These are phyloP conservation scores for Exobasidium cylindrosporum DNA, from an alignment of 1,284 basidiomycete genomes.

Conservation along the genomic window DNA sequence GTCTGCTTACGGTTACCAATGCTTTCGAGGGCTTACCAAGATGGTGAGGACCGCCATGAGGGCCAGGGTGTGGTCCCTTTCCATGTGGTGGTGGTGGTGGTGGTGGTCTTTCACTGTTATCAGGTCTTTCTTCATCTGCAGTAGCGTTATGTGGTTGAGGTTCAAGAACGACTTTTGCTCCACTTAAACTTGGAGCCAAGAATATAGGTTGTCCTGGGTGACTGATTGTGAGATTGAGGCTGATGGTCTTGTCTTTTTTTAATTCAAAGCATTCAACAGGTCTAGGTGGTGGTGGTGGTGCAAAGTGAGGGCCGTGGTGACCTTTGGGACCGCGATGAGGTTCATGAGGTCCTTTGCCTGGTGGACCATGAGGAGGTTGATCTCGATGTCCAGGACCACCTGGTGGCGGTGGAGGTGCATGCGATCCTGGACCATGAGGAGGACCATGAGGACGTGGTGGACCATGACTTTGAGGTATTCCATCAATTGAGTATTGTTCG, in stretches of 20 bases:
- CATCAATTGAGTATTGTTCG: background rate
- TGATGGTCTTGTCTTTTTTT: background rate
- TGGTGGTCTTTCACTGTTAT: background rate
- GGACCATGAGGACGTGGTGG: background rate
- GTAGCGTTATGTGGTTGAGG: background rate
- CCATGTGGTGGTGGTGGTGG: background rate
- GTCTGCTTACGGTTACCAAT: slow-evolving; percentile 2
- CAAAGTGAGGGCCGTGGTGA: background rate
- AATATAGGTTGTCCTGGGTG: background rate
- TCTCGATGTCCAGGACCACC: background rate
- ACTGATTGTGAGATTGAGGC: background rate
- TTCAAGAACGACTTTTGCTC: background rate
- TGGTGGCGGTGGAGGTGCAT: background rate
- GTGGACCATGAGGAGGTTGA: background rate
- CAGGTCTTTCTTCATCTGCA: background rate
- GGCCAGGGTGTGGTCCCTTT: background rate
- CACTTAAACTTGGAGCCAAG: background rate
- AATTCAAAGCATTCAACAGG: slow-evolving; percentile 10
- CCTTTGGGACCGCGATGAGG: slow-evolving; percentile 1
- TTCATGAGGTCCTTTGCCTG: no score
- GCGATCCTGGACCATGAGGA: background rate
- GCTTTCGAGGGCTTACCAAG: background rate
- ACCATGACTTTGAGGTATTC: background rate
- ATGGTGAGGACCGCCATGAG: slow-evolving; percentile 2
- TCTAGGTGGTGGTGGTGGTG: background rate